Percentiles rank a stretch among this genome's conserved stretches.
phyloP scores from a whole-genome alignment of 2,329 filamentous ascomycete genomes.

The Domatiomyces globalis region DNA sequence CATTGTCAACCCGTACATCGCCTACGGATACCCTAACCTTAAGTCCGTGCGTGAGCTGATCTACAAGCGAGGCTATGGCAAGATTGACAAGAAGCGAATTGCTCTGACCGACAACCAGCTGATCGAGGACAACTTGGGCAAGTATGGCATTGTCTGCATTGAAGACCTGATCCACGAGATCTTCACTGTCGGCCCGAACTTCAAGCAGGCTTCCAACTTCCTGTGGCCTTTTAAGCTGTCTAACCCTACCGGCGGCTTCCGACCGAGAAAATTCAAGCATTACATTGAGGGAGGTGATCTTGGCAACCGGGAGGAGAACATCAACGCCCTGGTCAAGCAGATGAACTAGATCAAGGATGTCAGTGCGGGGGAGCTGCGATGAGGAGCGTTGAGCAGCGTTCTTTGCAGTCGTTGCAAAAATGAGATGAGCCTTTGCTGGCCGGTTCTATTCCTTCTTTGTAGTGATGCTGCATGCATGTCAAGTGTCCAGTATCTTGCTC shows the following conservation, averaged over 20 bases:
- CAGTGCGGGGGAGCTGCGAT: neutral
- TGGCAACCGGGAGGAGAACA: constrained; percentile 96
- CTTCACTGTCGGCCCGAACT: constrained; percentile 96
- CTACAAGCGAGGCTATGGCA: constrained; percentile 99
- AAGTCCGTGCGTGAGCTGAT: constrained; percentile 98
- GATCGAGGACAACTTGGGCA: constrained; percentile 90
- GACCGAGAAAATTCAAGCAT: constrained; percentile 94
- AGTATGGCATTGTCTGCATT: constrained; percentile 98
- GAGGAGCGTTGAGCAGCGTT: no score
- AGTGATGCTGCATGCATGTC: neutral
- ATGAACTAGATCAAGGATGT: constrained; percentile 68
- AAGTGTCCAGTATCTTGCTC: neutral
- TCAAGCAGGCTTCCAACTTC: constrained; percentile 99
- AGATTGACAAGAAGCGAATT: constrained; percentile 96
- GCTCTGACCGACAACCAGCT: constrained; percentile 94
- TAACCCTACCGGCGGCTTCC: constrained; percentile 97
- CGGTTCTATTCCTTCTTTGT: neutral
- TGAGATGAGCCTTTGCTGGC: neutral
- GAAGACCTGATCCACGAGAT: constrained; percentile 99
- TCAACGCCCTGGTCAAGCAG: constrained; percentile 89
- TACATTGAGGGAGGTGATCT: constrained; percentile 97
- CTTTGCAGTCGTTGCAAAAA: neutral
- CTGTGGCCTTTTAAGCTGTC: constrained; percentile 99
- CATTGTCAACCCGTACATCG: constrained; percentile 96
- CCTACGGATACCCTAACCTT: constrained; percentile 98